Conservation (phyloP, 768 basidiomycete species). For the Hericium coralloides region DNA sequence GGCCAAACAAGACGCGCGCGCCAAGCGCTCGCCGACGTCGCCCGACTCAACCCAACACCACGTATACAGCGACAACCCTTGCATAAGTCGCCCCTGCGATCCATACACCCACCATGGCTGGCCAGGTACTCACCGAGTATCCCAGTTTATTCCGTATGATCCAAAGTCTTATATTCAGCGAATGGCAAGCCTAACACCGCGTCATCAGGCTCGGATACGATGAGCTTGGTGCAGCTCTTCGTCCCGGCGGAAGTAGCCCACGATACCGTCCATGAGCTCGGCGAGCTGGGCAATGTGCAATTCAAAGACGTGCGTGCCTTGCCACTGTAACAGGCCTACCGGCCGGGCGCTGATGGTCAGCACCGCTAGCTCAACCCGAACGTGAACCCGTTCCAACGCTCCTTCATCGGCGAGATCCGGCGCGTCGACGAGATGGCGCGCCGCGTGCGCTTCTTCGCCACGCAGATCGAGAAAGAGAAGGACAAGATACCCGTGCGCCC, state of each 20-base stretch:
- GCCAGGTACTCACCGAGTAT: constrained; percentile 50
- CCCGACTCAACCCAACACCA: not conserved
- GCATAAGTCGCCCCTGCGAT: not conserved
- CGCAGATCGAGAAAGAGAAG: constrained; percentile 80
- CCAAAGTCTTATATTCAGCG: not conserved
- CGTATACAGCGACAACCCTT: not conserved
- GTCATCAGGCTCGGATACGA: constrained; percentile 81
- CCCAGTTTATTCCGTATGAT: constrained; percentile 77
- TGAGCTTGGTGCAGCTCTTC: constrained; percentile 96
- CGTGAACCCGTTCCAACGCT: constrained; percentile 96
- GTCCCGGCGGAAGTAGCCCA: constrained; percentile 97
- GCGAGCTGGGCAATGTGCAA: constrained; percentile 91
- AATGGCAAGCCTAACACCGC: not conserved
- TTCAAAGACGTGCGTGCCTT: constrained; percentile 80
- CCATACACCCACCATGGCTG: constrained; percentile 18
- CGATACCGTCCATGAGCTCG: constrained; percentile 91
- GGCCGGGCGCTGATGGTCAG: not conserved
- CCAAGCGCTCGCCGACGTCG: not conserved
- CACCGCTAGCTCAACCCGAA: constrained; percentile 74
- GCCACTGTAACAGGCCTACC: not conserved
- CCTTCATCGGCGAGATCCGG: constrained; percentile 93
- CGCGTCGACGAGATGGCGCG: constrained; percentile 95
- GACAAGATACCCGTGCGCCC: constrained; percentile 79
- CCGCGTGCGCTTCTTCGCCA: constrained; percentile 81
- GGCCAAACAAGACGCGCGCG: not conserved